Base-by-base conservation (phyloP, 2,329 filamentous ascomycete species). In the Ceratocystis alfenasii region DNA sequence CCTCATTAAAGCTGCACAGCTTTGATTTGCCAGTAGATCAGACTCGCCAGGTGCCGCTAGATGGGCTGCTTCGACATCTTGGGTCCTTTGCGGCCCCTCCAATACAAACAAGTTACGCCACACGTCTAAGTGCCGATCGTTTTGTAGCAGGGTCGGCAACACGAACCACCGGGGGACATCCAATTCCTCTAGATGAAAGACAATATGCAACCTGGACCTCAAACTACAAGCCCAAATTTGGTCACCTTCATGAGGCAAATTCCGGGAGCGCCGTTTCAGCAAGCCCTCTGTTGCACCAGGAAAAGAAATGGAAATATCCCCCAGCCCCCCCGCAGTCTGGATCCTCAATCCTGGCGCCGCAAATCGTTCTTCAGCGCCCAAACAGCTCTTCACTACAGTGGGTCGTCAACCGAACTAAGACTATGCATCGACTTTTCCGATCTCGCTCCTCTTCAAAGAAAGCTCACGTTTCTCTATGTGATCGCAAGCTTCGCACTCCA, bases 51-150 rank as follows among this genome's bases (percentile, higher is more conserved):
- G 63, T 64, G 28, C 46, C 63, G 1, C 30, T 64, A 10, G 63
- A 64, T n/a, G 41, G 22, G n/a, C 48, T 64, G 4, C 30, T 64
- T 30, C 63, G 33, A 15, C n/a, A 36, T 12, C 48, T 64, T 20
- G 36, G 36, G 7, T n/a, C 41, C 12, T 57, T 30, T 22, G 30
- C 45, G 7, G 33, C 33, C 33, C 33, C 33, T n/a, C 48, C 48
- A 3, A 41, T 25, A 25, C 63, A 41, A 8, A 36, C 44, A 25
- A 53, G 46, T 8, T 64, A 57, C 22, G 30, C 60, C 5, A 65
- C 64, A 12, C 64, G 64, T 30, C 36, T 57, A 6, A 65, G 64
- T 17, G 64, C 64, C 36, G 55, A 53, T n/a, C 64, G 64, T 4
- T 64, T 57, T 28, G 48, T 57, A n/a, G 63, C 63, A 28, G 63